Conservation (phyloP, 768 basidiomycete species). For the Suillus ampliporus region DNA sequence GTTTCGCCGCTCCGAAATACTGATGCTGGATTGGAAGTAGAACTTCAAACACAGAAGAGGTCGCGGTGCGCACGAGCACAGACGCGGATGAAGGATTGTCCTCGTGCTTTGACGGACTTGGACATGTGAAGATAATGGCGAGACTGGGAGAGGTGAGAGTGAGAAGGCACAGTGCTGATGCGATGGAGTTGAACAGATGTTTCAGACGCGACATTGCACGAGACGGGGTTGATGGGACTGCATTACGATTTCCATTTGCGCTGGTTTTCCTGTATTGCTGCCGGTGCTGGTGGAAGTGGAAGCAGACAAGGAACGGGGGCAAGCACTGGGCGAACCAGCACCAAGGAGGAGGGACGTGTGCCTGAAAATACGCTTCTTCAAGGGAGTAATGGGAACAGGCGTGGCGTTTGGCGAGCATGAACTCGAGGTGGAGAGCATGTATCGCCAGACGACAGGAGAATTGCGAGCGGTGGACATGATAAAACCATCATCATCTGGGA, state of each 20-base stretch:
- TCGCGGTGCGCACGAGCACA: background rate
- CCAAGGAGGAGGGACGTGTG: too few relatives aligned
- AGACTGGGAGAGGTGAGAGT: slow-evolving; percentile 32
- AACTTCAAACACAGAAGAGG: too few relatives aligned
- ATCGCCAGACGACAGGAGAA: too few relatives aligned
- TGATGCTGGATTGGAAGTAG: slow-evolving; percentile 7
- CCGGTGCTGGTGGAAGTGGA: slow-evolving; percentile 12
- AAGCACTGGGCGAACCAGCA: slow-evolving; percentile 34
- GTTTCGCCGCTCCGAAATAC: background rate
- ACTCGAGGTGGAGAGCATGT: slow-evolving; percentile 22
- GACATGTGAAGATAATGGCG: slow-evolving; percentile 46
- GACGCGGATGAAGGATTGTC: slow-evolving; percentile 4
- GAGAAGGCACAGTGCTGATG: slow-evolving; percentile 23
- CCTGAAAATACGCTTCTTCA: slow-evolving; percentile 45
- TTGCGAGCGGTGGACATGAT: too few relatives aligned
- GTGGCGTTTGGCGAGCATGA: slow-evolving; percentile 57
- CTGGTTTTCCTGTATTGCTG: slow-evolving; percentile 16
- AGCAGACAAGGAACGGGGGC: slow-evolving; percentile 24
- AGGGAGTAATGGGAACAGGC: too few relatives aligned
- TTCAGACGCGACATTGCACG: slow-evolving; percentile 53
- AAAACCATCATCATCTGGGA: too few relatives aligned
- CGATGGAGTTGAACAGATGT: slow-evolving; percentile 32
- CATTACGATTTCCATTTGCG: background rate
- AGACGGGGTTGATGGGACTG: slow-evolving; percentile 42
- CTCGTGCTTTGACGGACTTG: slow-evolving; percentile 43